Percentiles rank a stretch among this genome's conserved stretches.
phyloP scores from a whole-genome alignment of 2,329 filamentous ascomycete species.

The Fusarium fujikuroi region DNA sequence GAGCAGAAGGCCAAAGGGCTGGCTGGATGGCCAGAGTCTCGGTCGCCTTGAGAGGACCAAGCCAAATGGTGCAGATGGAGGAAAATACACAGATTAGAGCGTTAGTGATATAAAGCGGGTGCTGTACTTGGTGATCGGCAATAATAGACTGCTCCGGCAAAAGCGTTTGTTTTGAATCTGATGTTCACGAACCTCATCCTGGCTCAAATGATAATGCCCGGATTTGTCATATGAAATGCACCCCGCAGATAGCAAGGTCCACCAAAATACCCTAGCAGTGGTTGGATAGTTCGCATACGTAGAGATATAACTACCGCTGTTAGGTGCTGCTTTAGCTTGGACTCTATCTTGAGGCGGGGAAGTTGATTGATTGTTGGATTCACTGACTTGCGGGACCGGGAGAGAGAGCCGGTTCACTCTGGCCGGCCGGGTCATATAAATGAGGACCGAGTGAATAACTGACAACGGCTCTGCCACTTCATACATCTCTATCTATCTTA shows the following conservation, averaged over 20 bases:
- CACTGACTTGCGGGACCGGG: constrained; percentile 22
- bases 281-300: constrained; percentile 7
- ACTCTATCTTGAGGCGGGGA: constrained; percentile 17
- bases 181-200: not conserved
- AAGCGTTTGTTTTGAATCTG: not conserved
- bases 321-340: constrained; percentile 4
- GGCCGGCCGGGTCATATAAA: constrained; percentile 4
- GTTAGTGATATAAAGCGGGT: not conserved
- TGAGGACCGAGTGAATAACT: not conserved
- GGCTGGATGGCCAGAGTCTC: constrained; percentile 40
- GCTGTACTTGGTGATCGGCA: not conserved
- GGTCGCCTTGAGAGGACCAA: constrained; percentile 25
- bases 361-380: constrained; percentile 13
- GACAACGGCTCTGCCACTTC: not conserved
- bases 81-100: constrained; percentile 36
- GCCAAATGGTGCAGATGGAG: constrained; percentile 5
- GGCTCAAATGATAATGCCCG: constrained; percentile 4
- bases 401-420: not conserved
- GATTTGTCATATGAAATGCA: constrained; percentile 24
- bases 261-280: not conserved
- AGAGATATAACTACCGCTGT: not conserved
- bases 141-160: not conserved
- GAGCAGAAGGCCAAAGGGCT: constrained; percentile 41
- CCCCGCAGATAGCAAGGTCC: constrained; percentile 25
- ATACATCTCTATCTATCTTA: not conserved